These are phyloP conservation scores for Phytopythium delawarense DNA, from an alignment of 352 stramenopile genomes.

Conservation along the genomic window DNA sequence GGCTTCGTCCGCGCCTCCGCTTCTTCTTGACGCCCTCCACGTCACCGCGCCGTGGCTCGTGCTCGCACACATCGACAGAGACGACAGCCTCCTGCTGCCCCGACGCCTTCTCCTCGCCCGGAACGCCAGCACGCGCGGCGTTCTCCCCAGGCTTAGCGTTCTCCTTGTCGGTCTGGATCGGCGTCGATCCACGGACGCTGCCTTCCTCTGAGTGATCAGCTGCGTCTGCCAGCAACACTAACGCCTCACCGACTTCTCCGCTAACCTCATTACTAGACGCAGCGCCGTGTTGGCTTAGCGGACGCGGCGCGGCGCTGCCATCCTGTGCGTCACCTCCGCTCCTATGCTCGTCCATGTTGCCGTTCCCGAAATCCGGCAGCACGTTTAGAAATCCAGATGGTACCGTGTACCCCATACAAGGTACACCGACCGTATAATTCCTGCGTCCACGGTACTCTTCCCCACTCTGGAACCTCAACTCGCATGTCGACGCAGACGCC, in stretches of 20 bases:
- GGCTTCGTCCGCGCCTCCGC: conserved; percentile 1
- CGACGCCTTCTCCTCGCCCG: not conserved
- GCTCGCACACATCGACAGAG: not conserved
- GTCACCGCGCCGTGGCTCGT: not conserved
- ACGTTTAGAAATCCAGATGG: not conserved
- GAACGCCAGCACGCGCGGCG: not conserved
- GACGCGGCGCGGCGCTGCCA: not conserved
- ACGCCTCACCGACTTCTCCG: not conserved
- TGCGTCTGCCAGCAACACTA: not conserved
- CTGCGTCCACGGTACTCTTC: not conserved
- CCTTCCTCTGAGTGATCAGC: not conserved
- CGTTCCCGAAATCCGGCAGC: not conserved
- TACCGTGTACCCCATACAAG: not conserved
- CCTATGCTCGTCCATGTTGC: not conserved
- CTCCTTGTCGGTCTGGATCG: not conserved
- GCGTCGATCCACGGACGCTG: not conserved
- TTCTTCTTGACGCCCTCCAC: conserved; percentile 10
- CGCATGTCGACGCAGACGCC: conserved; percentile 1
- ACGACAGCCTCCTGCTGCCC: not conserved
- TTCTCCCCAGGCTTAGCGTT: not conserved
- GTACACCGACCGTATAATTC: not conserved
- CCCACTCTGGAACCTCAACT: not conserved
- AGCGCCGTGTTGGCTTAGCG: not conserved
- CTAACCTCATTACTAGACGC: not conserved
- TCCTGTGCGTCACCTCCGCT: not conserved